Percentiles rank a stretch among this genome's conserved stretches.
phyloP scores from a whole-genome alignment of 257 asterid genomes.

The Gardenia jasminoides region DNA sequence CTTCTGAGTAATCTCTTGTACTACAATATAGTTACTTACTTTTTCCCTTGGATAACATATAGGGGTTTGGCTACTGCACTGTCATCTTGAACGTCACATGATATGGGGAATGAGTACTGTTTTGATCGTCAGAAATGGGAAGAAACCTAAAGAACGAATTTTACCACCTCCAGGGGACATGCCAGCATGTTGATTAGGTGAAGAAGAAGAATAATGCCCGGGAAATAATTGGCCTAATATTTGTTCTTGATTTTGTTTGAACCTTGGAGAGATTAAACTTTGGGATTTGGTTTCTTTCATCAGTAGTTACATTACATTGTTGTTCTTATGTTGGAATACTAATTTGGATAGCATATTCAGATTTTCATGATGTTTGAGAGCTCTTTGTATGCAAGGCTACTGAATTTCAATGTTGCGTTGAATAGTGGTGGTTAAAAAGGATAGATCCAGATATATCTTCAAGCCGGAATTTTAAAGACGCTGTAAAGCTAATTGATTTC shows the following conservation, averaged over 20 bases:
- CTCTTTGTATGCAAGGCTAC: no score
- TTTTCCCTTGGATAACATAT: neutral
- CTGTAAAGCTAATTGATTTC: no score
- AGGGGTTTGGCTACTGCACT: conserved; percentile 17
- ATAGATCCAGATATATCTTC: no score
- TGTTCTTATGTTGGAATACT: no score
- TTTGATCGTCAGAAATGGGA: conserved; percentile 16
- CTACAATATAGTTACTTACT: neutral
- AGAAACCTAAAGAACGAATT: neutral
- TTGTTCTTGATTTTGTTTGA: neutral
- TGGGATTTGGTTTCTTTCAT: neutral
- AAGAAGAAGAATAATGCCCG: neutral
- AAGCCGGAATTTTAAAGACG: no score
- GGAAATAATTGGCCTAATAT: neutral
- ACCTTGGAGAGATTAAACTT: neutral
- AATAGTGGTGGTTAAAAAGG: no score
- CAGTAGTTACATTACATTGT: no score
- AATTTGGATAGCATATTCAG: no score
- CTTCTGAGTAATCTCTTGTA: no score
- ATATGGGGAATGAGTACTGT: conserved; percentile 14
- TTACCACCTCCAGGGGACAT: conserved; percentile 12
- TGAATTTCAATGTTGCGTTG: no score
- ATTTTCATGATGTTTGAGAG: no score
- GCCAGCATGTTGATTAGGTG: conserved; percentile 11
- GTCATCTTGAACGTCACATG: conserved; percentile 7